These are phyloP conservation scores for Acorus gramineus DNA, from an alignment of 106 monocot species.

Conservation along the genomic window DNA sequence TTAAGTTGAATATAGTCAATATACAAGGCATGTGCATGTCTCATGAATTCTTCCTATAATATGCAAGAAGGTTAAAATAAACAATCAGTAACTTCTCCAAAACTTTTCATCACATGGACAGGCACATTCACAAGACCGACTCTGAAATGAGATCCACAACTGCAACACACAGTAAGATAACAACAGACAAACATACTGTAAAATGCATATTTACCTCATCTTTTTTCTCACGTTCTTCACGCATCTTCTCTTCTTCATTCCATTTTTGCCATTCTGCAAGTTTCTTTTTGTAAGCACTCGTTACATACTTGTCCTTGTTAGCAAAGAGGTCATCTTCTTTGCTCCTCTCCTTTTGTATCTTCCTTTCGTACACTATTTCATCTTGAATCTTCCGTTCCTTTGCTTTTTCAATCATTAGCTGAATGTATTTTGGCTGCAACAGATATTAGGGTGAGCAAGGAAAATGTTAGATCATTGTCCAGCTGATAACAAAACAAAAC, in stretches of 20 bases:
- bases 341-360: constrained; percentile 73
- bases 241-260: constrained; percentile 72
- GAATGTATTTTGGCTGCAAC: constrained; percentile 81
- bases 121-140: too few species aligned
- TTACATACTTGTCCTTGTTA: constrained; percentile 95
- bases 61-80: too few species aligned
- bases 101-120: too few species aligned
- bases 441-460: background rate
- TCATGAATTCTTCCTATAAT: too few species aligned
- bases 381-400: constrained; percentile 73
- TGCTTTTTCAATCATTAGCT: constrained; percentile 50
- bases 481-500: background rate
- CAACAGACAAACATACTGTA: too few species aligned
- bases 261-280: constrained; percentile 74
- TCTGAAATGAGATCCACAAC: too few species aligned
- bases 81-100: too few species aligned
- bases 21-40: too few species aligned
- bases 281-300: constrained; percentile 78
- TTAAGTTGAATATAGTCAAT: too few species aligned
- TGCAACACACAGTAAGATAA: too few species aligned
- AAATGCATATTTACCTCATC: constrained; percentile 65
- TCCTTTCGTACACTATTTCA: constrained; percentile 81
- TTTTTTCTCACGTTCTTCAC: constrained; percentile 68
- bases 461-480: too few species aligned
- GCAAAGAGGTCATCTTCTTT: constrained; percentile 84